Evolutionary conservation across 1,284 basidiomycete species (phyloP), one percentile per base, ranked within the genome.

Genomic region (Abortiporus biennis): DNA sequence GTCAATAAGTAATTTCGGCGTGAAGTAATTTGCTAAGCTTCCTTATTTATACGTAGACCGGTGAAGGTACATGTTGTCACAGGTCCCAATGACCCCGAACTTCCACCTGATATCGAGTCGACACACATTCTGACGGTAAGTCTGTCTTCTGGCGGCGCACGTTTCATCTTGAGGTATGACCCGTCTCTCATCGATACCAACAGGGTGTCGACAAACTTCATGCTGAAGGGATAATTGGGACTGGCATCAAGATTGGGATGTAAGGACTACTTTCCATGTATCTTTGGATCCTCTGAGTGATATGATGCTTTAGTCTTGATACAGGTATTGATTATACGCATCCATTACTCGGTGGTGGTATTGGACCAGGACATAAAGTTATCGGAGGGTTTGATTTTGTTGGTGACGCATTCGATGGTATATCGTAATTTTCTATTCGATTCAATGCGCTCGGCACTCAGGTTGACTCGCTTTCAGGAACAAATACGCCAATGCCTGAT

Each of bases 351-450:
- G 84, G 78, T 27, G 78, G 74, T 11, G 78, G 69, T 24, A 74
- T 83, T 48, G 81, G 80, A 4, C 60, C 71, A 2, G 76, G 76
- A 15, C 68, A 72, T 58, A 83, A 83, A 56, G 64, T 82, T 44
- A 66, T 71, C 35, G 75, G 76, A 21, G 78, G 78, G 1, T 74
- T 65, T 48, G 78, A 75, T 48, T 67, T 77, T 22, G 73, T 76
- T 16, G 69, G 69, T 11, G 68, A 72, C 46, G 59, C 47, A 22
- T 73, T 65, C 46, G 51, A 49, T 23, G 63, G 63, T 55, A 20
- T 45, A 55, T 51, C 42, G 49, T 16, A 23, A 21, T 20, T 27
- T 19, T 29, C 24, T 2, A 35, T 21, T 40, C 19, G 43, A 69
- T 21, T 6, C n/a, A 19, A n/a, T n/a, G n/a, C n/a, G n/a, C 6